Evolutionary conservation across 352 stramenopile species (phyloP).

Genomic region (Phytophthora citricola): DNA sequence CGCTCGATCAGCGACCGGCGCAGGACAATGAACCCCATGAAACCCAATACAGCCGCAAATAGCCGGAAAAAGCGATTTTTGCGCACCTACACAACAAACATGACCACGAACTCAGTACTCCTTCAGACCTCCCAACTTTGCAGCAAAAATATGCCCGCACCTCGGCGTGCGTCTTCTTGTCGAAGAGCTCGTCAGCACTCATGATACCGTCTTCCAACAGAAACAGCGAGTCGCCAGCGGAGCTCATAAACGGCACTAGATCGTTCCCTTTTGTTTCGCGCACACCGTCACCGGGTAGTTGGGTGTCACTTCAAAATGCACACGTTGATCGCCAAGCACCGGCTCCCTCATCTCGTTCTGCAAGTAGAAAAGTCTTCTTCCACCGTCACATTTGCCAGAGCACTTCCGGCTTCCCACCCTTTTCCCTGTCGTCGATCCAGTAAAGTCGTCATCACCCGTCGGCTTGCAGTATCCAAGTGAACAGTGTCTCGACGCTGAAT

Average conservation of each 20-base stretch:
- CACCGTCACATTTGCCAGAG: conserved; percentile 54
- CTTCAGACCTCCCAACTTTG: too few relatives aligned
- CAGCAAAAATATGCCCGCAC: conserved; percentile 26
- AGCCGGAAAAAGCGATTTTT: conserved; percentile 74
- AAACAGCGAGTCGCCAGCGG: conserved; percentile 53
- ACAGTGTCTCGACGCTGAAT: conserved; percentile 69
- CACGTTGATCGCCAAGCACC: conserved; percentile 62
- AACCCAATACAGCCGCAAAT: conserved; percentile 66
- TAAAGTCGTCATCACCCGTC: conserved; percentile 63
- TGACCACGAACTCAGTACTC: too few relatives aligned
- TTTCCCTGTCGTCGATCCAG: conserved; percentile 57
- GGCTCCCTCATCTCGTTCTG: conserved; percentile 25
- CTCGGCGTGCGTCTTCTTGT: conserved; percentile 51
- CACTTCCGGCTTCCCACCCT: conserved; percentile 48
- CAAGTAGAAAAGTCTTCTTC: conserved; percentile 71
- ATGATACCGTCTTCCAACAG: conserved; percentile 72
- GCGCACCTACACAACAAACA: conserved; percentile 40
- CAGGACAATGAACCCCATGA: conserved; percentile 72
- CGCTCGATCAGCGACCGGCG: conserved; percentile 43
- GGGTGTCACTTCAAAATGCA: conserved; percentile 71
- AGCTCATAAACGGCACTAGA: conserved; percentile 52
- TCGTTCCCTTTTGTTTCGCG: conserved; percentile 35
- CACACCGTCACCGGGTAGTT: conserved; percentile 77
- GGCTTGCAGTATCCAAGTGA: conserved; percentile 44
- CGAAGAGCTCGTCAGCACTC: conserved; percentile 52